Conservation (phyloP, 345 rosid species). For the Eucalyptus marginata region DNA sequence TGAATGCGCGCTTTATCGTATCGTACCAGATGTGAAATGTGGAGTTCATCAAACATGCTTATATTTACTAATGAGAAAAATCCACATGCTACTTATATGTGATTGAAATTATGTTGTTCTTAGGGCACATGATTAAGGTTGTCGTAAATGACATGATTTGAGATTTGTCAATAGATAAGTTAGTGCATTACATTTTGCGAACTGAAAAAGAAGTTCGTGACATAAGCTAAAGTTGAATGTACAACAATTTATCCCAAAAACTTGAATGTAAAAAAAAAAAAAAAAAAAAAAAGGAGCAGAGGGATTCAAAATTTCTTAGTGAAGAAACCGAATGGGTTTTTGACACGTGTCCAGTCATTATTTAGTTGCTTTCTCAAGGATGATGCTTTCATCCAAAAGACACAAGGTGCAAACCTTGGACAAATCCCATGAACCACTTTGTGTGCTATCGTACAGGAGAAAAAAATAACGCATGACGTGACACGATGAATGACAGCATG, state of each 20-base stretch:
- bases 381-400: not conserved
- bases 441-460: not conserved
- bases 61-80: not conserved
- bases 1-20: not conserved
- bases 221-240: not conserved
- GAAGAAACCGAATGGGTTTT: not conserved
- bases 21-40: fast-evolving
- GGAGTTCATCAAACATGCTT: not conserved
- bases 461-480: not conserved
- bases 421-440: not conserved
- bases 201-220: not conserved
- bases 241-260: not conserved
- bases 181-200: not conserved
- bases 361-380: not conserved
- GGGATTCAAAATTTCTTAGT: not conserved
- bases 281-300: not conserved
- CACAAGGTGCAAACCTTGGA: not conserved
- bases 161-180: not conserved
- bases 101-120: not conserved
- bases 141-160: not conserved
- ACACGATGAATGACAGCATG: not conserved
- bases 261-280: not conserved
- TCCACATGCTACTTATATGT: not conserved
- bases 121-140: not conserved
- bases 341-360: not conserved